Percentiles rank a stretch among this genome's conserved stretches.
Conservation (phyloP, 306 rosid species). For the Oemleria cerasiformis region DNA sequence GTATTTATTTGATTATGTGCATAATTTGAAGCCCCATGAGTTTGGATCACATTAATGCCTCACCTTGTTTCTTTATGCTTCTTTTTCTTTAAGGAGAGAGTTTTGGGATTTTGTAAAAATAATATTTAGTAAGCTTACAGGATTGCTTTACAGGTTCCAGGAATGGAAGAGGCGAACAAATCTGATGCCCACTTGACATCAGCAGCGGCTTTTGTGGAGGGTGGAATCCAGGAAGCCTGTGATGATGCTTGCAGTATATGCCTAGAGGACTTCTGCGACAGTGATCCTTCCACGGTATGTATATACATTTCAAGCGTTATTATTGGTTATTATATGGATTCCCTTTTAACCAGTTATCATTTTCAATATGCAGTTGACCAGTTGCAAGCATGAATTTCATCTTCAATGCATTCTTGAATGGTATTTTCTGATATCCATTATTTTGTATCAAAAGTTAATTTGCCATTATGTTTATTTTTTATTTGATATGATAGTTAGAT, state of each 20-base stretch:
- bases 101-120: not conserved
- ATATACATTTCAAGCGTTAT: not conserved
- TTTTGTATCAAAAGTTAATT: constrained; percentile 1
- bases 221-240: constrained; percentile 95
- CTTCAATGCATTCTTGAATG: constrained; percentile 97
- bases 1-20: not conserved
- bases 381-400: constrained; percentile 95
- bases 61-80: not conserved
- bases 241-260: constrained; percentile 97
- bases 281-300: constrained; percentile 85
- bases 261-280: constrained; percentile 75
- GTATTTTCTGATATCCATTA: constrained; percentile 37
- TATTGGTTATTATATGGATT: constrained; percentile 12
- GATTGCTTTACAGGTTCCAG: constrained; percentile 43
- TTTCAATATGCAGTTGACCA: constrained; percentile 58
- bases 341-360: constrained; percentile 9
- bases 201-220: constrained; percentile 94
- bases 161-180: constrained; percentile 46
- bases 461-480: not conserved
- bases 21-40: not conserved
- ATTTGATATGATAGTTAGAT: not conserved
- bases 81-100: not conserved
- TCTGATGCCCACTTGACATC: constrained; percentile 85
- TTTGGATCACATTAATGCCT: not conserved
- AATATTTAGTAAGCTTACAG: not conserved